A percentile compares a stretch with the other conserved stretches of the same genome.
Evolutionary conservation across 805 yeast species (phyloP).

Genomic region (Komagataella pastoris): DNA sequence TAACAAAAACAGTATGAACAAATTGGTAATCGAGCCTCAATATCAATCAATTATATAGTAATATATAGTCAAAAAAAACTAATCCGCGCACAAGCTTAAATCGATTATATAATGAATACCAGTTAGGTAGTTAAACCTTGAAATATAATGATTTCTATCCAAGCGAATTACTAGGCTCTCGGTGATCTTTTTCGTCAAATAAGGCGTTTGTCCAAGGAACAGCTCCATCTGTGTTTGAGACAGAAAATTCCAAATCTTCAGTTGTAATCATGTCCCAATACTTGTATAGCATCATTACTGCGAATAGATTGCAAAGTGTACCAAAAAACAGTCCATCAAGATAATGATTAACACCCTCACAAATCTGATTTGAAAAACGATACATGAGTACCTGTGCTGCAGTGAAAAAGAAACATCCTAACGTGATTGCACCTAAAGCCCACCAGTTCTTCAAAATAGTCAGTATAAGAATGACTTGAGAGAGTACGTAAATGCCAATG

Average conservation of each 20-base stretch:
- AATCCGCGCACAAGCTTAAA: background rate
- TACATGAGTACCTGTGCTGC: slow-evolving; percentile 72
- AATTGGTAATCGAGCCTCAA: too few species aligned
- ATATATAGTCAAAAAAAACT: background rate
- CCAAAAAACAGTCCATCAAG: slow-evolving; percentile 85
- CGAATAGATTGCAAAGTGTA: slow-evolving; percentile 63
- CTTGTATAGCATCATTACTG: slow-evolving; percentile 91
- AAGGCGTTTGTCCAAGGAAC: background rate
- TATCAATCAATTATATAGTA: too few species aligned
- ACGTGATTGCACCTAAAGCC: slow-evolving; percentile 76
- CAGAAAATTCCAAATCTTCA: slow-evolving; percentile 80
- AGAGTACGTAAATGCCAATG: slow-evolving; percentile 44
- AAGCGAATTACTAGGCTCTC: background rate
- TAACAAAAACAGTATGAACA: background rate
- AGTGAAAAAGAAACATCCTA: slow-evolving; percentile 62
- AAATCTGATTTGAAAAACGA: slow-evolving; percentile 52
- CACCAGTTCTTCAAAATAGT: slow-evolving; percentile 65
- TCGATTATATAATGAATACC: background rate
- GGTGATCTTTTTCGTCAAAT: background rate
- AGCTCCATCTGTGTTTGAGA: background rate
- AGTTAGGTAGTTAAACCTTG: background rate
- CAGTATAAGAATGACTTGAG: slow-evolving; percentile 57
- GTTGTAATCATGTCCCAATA: slow-evolving; percentile 93
- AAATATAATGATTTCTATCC: background rate
- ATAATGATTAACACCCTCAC: slow-evolving; percentile 68